Base-by-base conservation (phyloP, 805 yeast species). In the Saturnispora ahearnii region DNA sequence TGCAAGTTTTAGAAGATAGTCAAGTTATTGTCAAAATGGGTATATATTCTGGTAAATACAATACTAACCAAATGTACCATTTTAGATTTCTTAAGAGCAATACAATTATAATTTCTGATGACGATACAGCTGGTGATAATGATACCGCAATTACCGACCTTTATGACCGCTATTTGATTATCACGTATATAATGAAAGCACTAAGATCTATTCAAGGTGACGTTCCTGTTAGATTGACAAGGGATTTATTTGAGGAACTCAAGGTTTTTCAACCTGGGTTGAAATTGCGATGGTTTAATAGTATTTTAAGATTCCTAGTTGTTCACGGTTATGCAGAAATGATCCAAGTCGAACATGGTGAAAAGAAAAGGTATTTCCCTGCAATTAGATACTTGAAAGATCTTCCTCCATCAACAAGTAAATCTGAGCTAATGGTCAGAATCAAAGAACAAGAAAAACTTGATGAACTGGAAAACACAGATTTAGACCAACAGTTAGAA, bases 241-340 rank as follows among this genome's bases (percentile, higher is more conserved):
- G 71, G 30, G 90, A 84, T 62, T 67, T 84, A 55, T 78, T 78
- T 55, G 67, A 76, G 32, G 87, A 83, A 58, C 58, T 83, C 41
- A 73, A 73, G 41, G 69, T 79, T 56, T 78, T 72, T 50, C 48
- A 44, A 18, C 67, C 69, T 29, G 69, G 66, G 7, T 55, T 56
- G 40, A 66, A 69, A 5, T 57, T 65, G 3, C 63, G 68, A 18
- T 62, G 65, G 44, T 59, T 68, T 26, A 64, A 75, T 12, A 74
- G 73, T 50, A 71, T 78, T 2, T 69, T 79, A 5, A 65, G 72
- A 51, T 73, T 80, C 3, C 64, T 78, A 53, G 84, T 80, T 2
- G 71, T 72, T 0, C 51, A 54, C 12, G 60, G 59, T 4, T 59
- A 46, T 34, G 53, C 57, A 6, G 52, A 57, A 30, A 47, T 55